These are phyloP conservation scores for Sporothrix sp. DNA, from an alignment of 2,329 filamentous ascomycete genomes.

Conservation along the genomic window DNA sequence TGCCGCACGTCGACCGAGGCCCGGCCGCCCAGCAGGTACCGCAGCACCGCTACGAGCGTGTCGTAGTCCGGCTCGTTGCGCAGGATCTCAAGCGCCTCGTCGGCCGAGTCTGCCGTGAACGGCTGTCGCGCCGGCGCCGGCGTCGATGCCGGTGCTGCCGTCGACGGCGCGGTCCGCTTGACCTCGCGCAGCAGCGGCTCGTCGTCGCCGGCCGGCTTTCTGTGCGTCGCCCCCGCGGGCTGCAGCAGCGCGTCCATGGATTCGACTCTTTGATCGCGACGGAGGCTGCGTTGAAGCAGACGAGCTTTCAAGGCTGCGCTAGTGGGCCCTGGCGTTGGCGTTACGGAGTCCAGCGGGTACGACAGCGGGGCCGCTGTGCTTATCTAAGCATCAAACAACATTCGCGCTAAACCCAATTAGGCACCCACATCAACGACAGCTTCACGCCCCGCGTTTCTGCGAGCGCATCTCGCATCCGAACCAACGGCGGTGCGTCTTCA, in stretches of 20 bases:
- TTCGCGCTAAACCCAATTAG: too few relatives aligned
- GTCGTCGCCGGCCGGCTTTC: slow-evolving; percentile 28
- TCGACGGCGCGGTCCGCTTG: slow-evolving; percentile 11
- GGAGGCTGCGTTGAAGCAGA: neutral
- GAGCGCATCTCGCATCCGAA: too few relatives aligned
- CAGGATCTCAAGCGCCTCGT: slow-evolving; percentile 50
- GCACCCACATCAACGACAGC: too few relatives aligned
- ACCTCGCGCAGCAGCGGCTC: slow-evolving; percentile 32
- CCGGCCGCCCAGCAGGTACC: slow-evolving; percentile 35
- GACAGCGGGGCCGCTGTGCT: too few relatives aligned
- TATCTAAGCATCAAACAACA: too few relatives aligned
- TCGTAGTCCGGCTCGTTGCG: slow-evolving; percentile 54
- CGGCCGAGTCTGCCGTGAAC: slow-evolving; percentile 23
- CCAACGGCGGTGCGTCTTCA: too few relatives aligned
- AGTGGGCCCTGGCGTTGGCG: too few relatives aligned
- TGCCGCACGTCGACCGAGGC: slow-evolving; percentile 39
- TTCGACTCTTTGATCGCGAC: neutral
- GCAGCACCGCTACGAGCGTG: slow-evolving; percentile 41
- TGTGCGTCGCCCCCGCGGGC: slow-evolving; percentile 43
- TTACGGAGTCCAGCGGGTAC: too few relatives aligned
- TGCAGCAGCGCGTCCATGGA: slow-evolving; percentile 48
- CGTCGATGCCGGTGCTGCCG: neutral
- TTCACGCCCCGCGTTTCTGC: too few relatives aligned
- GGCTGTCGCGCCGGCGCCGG: neutral
- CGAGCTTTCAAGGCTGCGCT: too few relatives aligned